Base-by-base conservation (phyloP, 2,329 filamentous ascomycete genomes). In the Trichoderma sp. region DNA sequence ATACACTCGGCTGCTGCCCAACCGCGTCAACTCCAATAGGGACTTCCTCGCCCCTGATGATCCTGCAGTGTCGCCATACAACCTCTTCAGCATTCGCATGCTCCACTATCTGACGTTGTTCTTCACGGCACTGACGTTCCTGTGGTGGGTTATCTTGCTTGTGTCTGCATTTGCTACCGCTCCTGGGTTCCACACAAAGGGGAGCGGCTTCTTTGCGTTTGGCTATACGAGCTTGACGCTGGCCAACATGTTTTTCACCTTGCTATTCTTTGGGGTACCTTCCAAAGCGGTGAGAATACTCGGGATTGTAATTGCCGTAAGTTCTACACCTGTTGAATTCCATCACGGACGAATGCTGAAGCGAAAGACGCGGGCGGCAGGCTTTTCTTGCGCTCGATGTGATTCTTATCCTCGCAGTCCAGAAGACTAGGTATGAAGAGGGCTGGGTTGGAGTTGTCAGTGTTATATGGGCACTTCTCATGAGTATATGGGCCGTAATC, bases 71-170 rank as follows among this genome's bases (percentile, higher is more conserved):
- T 92, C 93, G 3, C 95, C 95, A 0, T 97, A 97, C 81, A 99
- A 99, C 74, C 87, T 98, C 42, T 97, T 93, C 90, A 92, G 89
- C 68, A 91, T 99, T 59, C 90, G 95, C 19, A 87, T 91, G 56
- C 83, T 95, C 65, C 88, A 93, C 76, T 92, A 89, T 75, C 78
- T 95, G 69, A 94, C 93, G 5, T 83, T 97, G 66, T 73, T 92
- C 42, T 92, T 97, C 75, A 83, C 94, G 22, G 78, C 88, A 61
- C 76, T 94, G 73, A 92, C 89, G 67, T 93, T 96, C 74, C 74
- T 93, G n/a, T 98, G 94, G 94, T 98, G 95, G 94, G 85, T 92
- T 10, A 78, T 97, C 64, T 83, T 97, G 37, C 84, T 99, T n/a
- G 88, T 97, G 17, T 93, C 92, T 66, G 89, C 91, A 71, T 99